Evolutionary conservation across 805 yeast species (phyloP).

Genomic region (Cyberlindnera euphorbiiphila): DNA sequence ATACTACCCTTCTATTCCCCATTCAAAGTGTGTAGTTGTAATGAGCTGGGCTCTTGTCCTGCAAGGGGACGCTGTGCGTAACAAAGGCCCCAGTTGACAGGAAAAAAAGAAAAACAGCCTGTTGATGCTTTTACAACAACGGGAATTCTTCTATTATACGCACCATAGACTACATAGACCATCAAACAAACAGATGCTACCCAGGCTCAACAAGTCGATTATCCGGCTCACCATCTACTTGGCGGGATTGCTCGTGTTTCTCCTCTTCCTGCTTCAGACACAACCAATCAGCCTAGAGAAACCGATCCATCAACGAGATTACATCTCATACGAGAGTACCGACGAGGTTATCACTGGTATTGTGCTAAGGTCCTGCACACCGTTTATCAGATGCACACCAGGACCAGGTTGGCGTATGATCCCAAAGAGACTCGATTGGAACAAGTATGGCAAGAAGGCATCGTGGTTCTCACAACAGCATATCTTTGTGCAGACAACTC

Average conservation of each 20-base stretch:
- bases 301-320: background rate
- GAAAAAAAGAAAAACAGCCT: too few species aligned
- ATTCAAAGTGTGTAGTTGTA: too few species aligned
- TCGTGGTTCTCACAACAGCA: conserved; percentile 15
- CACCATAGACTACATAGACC: too few species aligned
- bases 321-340: conserved; percentile 6
- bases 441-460: conserved; percentile 7
- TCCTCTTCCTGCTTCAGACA: background rate
- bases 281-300: background rate
- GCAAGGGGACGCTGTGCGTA: too few species aligned
- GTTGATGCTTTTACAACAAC: too few species aligned
- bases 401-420: conserved; percentile 10
- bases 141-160: too few species aligned
- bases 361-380: conserved; percentile 4
- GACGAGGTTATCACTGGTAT: conserved; percentile 14
- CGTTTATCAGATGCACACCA: conserved; percentile 4
- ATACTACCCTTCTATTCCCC: too few species aligned
- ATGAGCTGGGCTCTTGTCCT: too few species aligned
- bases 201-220: background rate
- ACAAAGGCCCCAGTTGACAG: too few species aligned
- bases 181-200: too few species aligned
- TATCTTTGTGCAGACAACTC: conserved; percentile 13
- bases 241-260: background rate
- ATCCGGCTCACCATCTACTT: conserved; percentile 3
- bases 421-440: conserved; percentile 15